Base-by-base conservation (phyloP, 2,329 filamentous ascomycete species). In the Cladosporium sp. region DNA sequence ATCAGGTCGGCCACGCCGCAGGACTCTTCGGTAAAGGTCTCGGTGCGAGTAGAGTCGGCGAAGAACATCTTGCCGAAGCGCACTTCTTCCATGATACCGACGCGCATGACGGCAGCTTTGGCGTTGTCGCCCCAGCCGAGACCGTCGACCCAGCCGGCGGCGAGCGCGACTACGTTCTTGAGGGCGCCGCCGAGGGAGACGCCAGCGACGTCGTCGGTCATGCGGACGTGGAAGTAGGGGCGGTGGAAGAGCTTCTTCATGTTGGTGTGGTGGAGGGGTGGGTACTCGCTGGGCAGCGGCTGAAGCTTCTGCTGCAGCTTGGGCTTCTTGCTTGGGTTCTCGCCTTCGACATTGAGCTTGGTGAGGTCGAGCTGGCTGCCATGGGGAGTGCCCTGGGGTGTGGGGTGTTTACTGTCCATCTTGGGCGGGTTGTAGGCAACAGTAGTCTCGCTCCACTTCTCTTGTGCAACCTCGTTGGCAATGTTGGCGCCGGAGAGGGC, bases 61-160 rank as follows among this genome's bases (percentile, higher is more conserved):
- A 97, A 99, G 79, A 97, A 99, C 66, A 88, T 85, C 73, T 92
- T 91, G 63, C 93, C 93, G 66, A 99, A 99, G 71, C 89, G 88
- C 68, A 97, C 91, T 88, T 97, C 96, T 77, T 99, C 94, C 66
- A 97, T 82, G 45, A 99, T 84, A 7, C 94, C 94, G 19, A 97
- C 88, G 40, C 94, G 89, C 91, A 99, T 97, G 60, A 99, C 87
- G 45, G 94, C 94, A n/a, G 94, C 91, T 78, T 99, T 97, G 64
- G 93, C 93, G 66, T 97, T 99, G 78, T 97, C 92, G 69, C 94
- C 94, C 93, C 94, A 99, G 64, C 93, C 93, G 61, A 93, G 84
- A 35, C 94, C 94, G 64, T 96, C 91, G 44, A 97, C 91, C 74
- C 96, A 99, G 58, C 94, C 94, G 32, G 94, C 92, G 4, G 91